Conservation (phyloP, 371 early-diverging fungal species). For the Lichtheimia ornata region DNA sequence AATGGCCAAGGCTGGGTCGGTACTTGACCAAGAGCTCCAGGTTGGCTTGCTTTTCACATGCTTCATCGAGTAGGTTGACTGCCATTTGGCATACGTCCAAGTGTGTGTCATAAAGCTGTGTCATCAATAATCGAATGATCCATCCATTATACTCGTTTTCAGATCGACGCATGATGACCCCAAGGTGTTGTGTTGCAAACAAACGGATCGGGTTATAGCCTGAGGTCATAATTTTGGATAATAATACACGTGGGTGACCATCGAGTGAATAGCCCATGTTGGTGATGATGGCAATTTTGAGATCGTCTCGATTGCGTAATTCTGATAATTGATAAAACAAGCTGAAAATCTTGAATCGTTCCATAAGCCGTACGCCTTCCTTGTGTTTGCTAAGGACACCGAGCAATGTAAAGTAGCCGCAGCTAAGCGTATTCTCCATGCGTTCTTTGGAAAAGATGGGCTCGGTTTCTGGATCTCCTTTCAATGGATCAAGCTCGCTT, state of each 20-base stretch:
- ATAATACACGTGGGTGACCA: slow-evolving; percentile 79
- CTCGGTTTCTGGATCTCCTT: slow-evolving; percentile 51
- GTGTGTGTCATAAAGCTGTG: slow-evolving; percentile 83
- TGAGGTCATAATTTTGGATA: slow-evolving; percentile 85
- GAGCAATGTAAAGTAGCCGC: slow-evolving; percentile 81
- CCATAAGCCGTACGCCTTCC: slow-evolving; percentile 71
- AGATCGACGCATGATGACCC: slow-evolving; percentile 61
- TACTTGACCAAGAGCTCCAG: slow-evolving; percentile 69
- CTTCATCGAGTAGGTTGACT: slow-evolving; percentile 70
- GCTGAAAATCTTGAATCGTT: slow-evolving; percentile 79
- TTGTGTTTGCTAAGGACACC: slow-evolving; percentile 65
- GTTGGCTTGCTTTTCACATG: slow-evolving; percentile 68
- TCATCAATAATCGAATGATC: slow-evolving; percentile 75
- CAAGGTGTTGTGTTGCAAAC: slow-evolving; percentile 75
- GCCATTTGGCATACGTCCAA: slow-evolving; percentile 77
- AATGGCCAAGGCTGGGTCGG: slow-evolving; percentile 73
- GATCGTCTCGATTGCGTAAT: slow-evolving; percentile 78
- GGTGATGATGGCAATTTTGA: slow-evolving; percentile 76
- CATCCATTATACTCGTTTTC: slow-evolving; percentile 72
- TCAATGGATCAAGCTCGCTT: slow-evolving; percentile 68
- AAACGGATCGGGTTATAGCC: slow-evolving; percentile 79
- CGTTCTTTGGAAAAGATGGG: slow-evolving; percentile 77
- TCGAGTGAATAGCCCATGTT: slow-evolving; percentile 81
- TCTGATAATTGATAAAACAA: slow-evolving; percentile 82
- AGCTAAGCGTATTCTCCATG: slow-evolving; percentile 72